A percentile compares a stretch with the other conserved stretches of the same genome.
These are phyloP conservation scores for Xerocomus brunneocitrinus DNA, from an alignment of 768 basidiomycete genomes.

Conservation along the genomic window DNA sequence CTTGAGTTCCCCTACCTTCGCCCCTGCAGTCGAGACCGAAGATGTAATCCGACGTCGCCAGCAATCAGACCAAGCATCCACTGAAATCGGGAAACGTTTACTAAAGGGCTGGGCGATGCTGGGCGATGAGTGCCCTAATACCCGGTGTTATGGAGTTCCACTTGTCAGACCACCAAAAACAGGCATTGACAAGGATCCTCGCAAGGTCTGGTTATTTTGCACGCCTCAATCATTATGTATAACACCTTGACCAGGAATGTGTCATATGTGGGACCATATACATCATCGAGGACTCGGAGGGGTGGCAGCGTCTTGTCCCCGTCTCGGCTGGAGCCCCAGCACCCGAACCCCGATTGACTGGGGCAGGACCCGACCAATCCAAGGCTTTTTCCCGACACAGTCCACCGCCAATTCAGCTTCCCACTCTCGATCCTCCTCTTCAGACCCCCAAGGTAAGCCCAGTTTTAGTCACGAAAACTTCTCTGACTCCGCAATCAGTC, in stretches of 20 bases:
- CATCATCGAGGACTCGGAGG: slow-evolving; percentile 50
- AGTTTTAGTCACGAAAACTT: not conserved
- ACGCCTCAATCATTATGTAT: not conserved
- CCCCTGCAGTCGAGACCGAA: slow-evolving; percentile 60
- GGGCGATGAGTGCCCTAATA: slow-evolving; percentile 76
- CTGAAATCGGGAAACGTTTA: slow-evolving; percentile 73
- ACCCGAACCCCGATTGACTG: slow-evolving; percentile 2
- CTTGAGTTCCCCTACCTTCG: slow-evolving; percentile 59
- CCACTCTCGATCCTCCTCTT: slow-evolving; percentile 29
- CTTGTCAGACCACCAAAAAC: slow-evolving; percentile 72
- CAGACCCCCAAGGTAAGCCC: slow-evolving; percentile 26
- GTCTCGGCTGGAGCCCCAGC: slow-evolving; percentile 9
- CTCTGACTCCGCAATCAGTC: slow-evolving; percentile 18
- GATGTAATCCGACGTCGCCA: slow-evolving; percentile 63
- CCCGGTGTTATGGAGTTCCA: slow-evolving; percentile 73
- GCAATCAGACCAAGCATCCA: slow-evolving; percentile 77
- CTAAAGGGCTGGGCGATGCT: slow-evolving; percentile 87
- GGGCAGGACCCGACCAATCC: slow-evolving; percentile 9
- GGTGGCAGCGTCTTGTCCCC: slow-evolving; percentile 42
- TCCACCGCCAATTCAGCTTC: slow-evolving; percentile 31
- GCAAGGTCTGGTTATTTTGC: slow-evolving; percentile 47
- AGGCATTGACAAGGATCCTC: slow-evolving; percentile 55
- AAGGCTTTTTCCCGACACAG: slow-evolving; percentile 15
- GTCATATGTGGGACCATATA: slow-evolving; percentile 70
- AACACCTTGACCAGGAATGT: slow-evolving; percentile 55